phyloP scores from a whole-genome alignment of 1,284 basidiomycete species.

The Crucibulum cyathiforme region DNA sequence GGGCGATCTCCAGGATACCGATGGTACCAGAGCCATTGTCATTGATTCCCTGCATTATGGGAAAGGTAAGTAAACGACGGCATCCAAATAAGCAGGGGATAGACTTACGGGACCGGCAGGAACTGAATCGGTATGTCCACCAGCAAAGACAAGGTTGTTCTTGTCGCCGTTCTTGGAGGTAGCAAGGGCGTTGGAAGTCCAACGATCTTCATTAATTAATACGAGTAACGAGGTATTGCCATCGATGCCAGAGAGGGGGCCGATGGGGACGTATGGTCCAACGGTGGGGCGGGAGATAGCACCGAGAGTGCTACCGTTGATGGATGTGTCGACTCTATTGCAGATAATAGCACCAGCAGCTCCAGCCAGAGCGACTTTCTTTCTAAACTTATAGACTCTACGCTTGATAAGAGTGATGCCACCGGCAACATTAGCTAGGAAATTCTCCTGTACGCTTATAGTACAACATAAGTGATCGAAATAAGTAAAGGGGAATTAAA shows the following conservation, averaged over 20 bases:
- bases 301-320: conserved; percentile 21
- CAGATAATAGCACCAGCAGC: conserved; percentile 27
- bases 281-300: conserved; percentile 12
- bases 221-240: conserved; percentile 17
- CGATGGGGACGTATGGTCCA: conserved; percentile 25
- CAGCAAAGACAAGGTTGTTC: conserved; percentile 24
- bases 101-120: conserved; percentile 29
- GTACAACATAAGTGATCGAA: background rate
- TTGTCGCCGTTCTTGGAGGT: conserved; percentile 28
- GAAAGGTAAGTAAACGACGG: background rate
- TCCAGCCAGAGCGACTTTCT: conserved; percentile 28
- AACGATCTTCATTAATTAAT: conserved; percentile 21
- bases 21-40: conserved; percentile 33
- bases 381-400: conserved; percentile 26
- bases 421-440: conserved; percentile 18
- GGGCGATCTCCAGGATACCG: conserved; percentile 26
- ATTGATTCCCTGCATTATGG: conserved; percentile 25
- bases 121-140: conserved; percentile 32
- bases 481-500: background rate
- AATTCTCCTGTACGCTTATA: conserved; percentile 11
- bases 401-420: conserved; percentile 28
- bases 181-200: conserved; percentile 29
- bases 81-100: background rate
- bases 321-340: conserved; percentile 22
- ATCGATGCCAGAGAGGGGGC: conserved; percentile 19